phyloP scores from a whole-genome alignment of 2,329 filamentous ascomycete species.

The Neonectria sp. region DNA sequence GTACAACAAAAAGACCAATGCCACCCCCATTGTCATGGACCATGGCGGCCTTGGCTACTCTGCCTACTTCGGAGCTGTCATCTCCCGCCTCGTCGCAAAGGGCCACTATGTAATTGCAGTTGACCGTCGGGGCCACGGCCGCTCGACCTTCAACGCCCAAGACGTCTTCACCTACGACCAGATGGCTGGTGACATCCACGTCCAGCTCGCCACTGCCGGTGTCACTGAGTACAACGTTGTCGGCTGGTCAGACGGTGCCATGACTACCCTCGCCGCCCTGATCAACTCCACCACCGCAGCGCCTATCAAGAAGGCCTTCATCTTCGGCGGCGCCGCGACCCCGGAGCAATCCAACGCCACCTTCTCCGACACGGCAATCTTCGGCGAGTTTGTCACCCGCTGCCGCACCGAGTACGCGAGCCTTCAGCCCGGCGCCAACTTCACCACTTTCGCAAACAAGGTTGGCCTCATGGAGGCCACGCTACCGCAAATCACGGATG shows the following conservation, averaged over 20 bases:
- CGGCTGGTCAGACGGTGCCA: constrained; percentile 60
- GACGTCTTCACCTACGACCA: constrained; percentile 57
- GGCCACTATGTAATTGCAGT: constrained; percentile 57
- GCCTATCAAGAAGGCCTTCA: constrained; percentile 57
- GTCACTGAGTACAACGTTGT: constrained; percentile 53
- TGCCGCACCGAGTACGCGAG: constrained; percentile 54
- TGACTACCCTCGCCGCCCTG: constrained; percentile 55
- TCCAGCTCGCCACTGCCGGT: constrained; percentile 49
- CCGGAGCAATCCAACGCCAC: constrained; percentile 54
- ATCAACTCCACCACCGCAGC: constrained; percentile 49
- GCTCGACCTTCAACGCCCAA: constrained; percentile 53
- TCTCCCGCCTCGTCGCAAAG: constrained; percentile 50
- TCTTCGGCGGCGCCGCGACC: constrained; percentile 55
- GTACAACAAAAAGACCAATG: constrained; percentile 54
- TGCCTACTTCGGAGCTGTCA: constrained; percentile 58
- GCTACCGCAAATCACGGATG: constrained; percentile 52
- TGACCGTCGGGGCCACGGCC: constrained; percentile 59
- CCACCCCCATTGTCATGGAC: constrained; percentile 55
- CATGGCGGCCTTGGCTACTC: constrained; percentile 60
- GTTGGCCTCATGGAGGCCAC: constrained; percentile 55
- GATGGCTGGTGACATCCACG: constrained; percentile 55
- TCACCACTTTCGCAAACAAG: constrained; percentile 55
- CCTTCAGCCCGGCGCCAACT: constrained; percentile 55
- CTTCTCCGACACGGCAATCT: constrained; percentile 52
- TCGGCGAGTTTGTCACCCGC: constrained; percentile 52